Base-by-base conservation (phyloP, 495 filamentous ascomycete species). In the Talaromyces trachyspermus region DNA sequence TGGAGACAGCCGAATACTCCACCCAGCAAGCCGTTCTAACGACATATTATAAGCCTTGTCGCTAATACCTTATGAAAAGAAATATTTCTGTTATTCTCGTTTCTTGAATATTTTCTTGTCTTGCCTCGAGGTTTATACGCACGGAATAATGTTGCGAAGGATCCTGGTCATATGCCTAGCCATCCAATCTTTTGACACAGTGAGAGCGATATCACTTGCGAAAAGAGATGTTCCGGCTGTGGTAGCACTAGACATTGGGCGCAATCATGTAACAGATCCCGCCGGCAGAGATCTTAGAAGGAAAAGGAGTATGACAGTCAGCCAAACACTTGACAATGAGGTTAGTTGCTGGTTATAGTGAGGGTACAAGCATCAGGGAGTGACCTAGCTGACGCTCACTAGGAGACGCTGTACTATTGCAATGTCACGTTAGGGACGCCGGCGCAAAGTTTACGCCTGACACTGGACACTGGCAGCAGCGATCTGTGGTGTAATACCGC, bases 401-500 rank as follows among this genome's bases (percentile, higher is more conserved):
- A 71, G 68, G 54, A 69, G 60, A 65, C 59, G 0, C 65, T 87
- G 12, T 92, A 92, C 56, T 84, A 79, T 57, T 75, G 80, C 48
- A 88, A 88, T 58, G 69, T 78, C 29, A 83, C 78, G 9, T 54
- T 92, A 49, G 87, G 87, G 27, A 88, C 87, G 14, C 86, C 86
- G 15, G 53, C 72, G 17, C 81, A 83, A 53, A 63, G 54, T 4
- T 43, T 89, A n/a, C 71, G 78, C 18, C 56, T 91, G 57, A 79
- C 86, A 50, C 56, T 92, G 44, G 87, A 92, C 54, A 92, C 87
- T 8, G 87, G 87, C 22, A 94, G 88, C 59, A 92, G 87, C 54
- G 90, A 97, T 66, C 65, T 95, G 2, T 96, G 90, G 90, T 79
- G 82, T 19, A 92, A 94, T 62, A 78, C 84, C 4, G 73, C 75